Percentiles rank a stretch among this genome's conserved stretches.
These are phyloP conservation scores for Scenedesmus sp. DNA, from an alignment of 163 green algal genomes.

Conservation along the genomic window DNA sequence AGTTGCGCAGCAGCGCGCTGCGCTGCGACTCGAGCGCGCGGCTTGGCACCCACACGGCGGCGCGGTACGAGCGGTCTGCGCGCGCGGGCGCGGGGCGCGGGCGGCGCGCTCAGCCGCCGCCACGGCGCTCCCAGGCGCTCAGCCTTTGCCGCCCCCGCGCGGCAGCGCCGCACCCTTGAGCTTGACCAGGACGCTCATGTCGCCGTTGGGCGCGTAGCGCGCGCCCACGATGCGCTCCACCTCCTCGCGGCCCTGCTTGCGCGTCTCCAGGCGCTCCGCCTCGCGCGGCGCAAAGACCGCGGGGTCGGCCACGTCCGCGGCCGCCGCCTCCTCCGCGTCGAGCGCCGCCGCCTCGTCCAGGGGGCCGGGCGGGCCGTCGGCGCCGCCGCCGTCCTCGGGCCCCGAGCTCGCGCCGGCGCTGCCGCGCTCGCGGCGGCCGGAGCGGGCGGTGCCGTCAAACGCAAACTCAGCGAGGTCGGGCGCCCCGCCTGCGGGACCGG, in stretches of 20 bases:
- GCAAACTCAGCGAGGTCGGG: neutral
- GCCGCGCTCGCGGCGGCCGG: neutral
- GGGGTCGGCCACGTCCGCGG: no score
- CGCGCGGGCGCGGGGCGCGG: neutral
- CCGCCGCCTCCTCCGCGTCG: no score
- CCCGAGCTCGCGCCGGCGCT: neutral
- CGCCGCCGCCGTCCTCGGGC: neutral
- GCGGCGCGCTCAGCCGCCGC: no score
- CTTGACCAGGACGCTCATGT: no score
- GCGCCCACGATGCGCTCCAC: no score
- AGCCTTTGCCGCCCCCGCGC: neutral
- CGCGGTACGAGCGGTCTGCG: conserved; percentile 23
- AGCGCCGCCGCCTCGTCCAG: no score
- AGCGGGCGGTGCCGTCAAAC: neutral
- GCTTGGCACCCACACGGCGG: conserved; percentile 22
- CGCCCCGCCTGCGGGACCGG: neutral
- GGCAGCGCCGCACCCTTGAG: no score
- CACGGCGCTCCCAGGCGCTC: neutral
- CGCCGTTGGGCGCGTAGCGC: no score
- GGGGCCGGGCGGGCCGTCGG: neutral
- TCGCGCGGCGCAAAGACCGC: no score
- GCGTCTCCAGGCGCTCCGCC: no score
- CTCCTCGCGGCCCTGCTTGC: neutral
- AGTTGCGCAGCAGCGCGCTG: conserved; percentile 34
- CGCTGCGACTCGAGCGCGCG: conserved; percentile 1